Evolutionary conservation across 192 early-diverging fungal genomes (phyloP), one percentile per base, ranked within the genome.

Genomic region (Gaertneriomyces semiglobifer): DNA sequence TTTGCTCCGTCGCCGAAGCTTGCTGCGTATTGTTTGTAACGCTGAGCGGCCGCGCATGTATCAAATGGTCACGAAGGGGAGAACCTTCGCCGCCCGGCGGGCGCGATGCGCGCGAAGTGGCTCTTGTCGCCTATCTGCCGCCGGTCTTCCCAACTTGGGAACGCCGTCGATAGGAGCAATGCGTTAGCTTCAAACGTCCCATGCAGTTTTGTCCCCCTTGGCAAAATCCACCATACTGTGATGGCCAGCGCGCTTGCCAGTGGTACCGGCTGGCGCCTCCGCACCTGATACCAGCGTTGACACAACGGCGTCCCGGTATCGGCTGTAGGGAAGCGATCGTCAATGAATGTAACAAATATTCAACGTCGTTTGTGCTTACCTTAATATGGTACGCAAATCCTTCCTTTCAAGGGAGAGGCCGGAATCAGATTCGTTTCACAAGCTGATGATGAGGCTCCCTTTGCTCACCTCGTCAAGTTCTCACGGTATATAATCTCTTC

Each of bases 401-500:
- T 76, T 79, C 41, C 73, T 61, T 41, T 10, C 7, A n/a, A 54
- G 7, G 48, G 43, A 12, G 42, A n/a, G 5, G 1, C 12, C 10
- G n/a, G 7, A 4, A 33, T 14, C 12, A 41, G 53, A 4, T 9
- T 53, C 12, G 62, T 14, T 12, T n/a, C 12, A 20, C n/a, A 64
- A 19, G 18, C 9, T 55, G 7, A 65, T 8, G 44, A 19, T 20
- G 5, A 41, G 16, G 9, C 10, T 9, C 41, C 11, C 4, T 46
- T 18, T 9, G 61, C 68, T 53, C 53, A 58, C 66, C 65, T 77
- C 5, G 77, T 74, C 11, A 89, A 56, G 16, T 74, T 82, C 67
- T 89, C 84, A 14, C 81, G 74, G 58, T 84, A 90, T 56, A 87
- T 66, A 50, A 93, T 93, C 63, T 93, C 92, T 65, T 92, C 90